Conservation (phyloP, 768 basidiomycete species). For the Auricularia heimuer region DNA sequence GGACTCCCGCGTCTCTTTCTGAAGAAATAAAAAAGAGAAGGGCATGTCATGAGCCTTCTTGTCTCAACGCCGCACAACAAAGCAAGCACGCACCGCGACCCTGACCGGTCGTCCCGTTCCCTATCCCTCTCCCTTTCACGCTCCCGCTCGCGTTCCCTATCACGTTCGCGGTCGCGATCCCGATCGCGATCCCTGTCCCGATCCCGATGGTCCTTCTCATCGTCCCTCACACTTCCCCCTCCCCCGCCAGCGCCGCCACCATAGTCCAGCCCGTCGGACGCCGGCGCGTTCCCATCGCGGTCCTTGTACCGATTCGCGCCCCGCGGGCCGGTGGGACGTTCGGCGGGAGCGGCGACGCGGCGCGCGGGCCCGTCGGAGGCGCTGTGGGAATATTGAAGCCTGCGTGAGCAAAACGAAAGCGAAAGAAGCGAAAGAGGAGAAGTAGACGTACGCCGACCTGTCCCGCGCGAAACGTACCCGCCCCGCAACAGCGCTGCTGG, state of each 20-base stretch:
- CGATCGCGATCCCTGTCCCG: not conserved
- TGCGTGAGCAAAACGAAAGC: not conserved
- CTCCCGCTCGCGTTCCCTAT: too few species aligned
- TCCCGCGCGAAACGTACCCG: conserved; percentile 4
- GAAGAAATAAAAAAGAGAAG: too few species aligned
- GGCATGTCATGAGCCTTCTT: too few species aligned
- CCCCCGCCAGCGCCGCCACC: conserved; percentile 38
- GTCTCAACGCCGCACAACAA: too few species aligned
- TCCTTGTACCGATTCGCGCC: conserved; percentile 90
- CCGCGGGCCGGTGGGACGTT: conserved; percentile 77
- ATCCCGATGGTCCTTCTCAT: conserved; percentile 33
- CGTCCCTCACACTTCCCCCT: conserved; percentile 8
- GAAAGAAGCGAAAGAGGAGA: not conserved
- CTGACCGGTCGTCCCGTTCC: too few species aligned
- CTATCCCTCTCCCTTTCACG: too few species aligned
- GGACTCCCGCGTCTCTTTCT: too few species aligned
- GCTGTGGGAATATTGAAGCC: not conserved
- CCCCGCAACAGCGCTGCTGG: not conserved
- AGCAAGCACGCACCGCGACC: too few species aligned
- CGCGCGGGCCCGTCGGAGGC: conserved; percentile 50
- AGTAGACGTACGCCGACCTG: not conserved
- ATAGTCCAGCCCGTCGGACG: conserved; percentile 84
- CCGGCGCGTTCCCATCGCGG: conserved; percentile 73
- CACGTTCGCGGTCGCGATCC: too few species aligned
- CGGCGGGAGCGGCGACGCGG: conserved; percentile 77